phyloP scores from a whole-genome alignment of 805 yeast species.

The Myxozyma neotropica region DNA sequence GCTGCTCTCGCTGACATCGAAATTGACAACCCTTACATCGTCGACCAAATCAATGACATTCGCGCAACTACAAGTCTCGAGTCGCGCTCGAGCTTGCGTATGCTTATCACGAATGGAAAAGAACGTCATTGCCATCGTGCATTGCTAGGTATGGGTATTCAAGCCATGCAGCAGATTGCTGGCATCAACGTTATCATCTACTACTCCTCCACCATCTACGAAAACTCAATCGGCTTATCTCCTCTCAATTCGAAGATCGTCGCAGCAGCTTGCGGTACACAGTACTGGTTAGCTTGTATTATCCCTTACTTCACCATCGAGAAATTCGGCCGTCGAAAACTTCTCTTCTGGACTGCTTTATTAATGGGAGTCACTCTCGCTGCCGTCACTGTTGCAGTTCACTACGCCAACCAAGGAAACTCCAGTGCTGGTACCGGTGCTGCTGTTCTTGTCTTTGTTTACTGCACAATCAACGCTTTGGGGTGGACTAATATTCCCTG shows the following conservation, averaged over 20 bases:
- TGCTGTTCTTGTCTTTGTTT: conserved; percentile 35
- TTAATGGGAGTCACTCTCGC: conserved; percentile 35
- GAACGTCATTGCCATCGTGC: too few species aligned
- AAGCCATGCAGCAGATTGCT: conserved; percentile 53
- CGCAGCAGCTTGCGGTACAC: conserved; percentile 52
- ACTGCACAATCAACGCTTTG: conserved; percentile 37
- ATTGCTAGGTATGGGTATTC: conserved; percentile 50
- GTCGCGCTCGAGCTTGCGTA: not conserved
- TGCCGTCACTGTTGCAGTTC: conserved; percentile 48
- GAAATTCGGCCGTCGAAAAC: conserved; percentile 53
- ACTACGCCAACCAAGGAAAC: too few species aligned
- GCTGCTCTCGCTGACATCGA: conserved; percentile 38
- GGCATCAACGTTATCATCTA: conserved; percentile 63
- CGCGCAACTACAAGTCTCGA: conserved; percentile 27
- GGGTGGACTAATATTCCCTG: conserved; percentile 36
- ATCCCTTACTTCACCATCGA: conserved; percentile 60
- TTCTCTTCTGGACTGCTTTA: conserved; percentile 30
- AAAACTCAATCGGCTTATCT: conserved; percentile 51
- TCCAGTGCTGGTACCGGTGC: conserved; percentile 37
- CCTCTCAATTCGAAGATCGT: conserved; percentile 48
- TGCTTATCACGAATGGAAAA: conserved; percentile 42
- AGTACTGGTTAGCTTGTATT: conserved; percentile 46
- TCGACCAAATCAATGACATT: conserved; percentile 41
- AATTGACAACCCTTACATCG: conserved; percentile 40
- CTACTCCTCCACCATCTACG: conserved; percentile 60